Conservation (phyloP, 345 rosid genomes). For the Firmiana major region DNA sequence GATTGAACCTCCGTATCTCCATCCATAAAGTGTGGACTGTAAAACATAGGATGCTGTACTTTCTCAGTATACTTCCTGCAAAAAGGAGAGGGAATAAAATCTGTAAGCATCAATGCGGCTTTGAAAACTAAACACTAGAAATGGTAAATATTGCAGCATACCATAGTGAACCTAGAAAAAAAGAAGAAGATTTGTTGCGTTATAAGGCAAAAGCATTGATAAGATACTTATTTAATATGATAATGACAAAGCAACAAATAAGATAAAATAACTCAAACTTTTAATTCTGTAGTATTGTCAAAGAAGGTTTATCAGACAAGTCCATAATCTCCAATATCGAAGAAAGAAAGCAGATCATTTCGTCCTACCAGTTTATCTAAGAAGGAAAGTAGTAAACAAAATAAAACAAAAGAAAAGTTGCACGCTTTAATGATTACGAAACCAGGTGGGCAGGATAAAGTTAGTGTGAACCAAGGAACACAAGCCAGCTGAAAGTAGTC, state of each 20-base stretch:
- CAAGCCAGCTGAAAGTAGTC: not conserved
- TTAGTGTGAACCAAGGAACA: not conserved
- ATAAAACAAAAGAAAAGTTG: too few relatives aligned
- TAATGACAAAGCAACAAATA: not conserved
- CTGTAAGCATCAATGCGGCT: too few relatives aligned
- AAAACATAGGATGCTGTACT: not conserved
- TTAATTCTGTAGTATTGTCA: not conserved
- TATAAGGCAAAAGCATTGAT: not conserved
- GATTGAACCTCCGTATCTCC: not conserved
- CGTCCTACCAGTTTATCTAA: not conserved
- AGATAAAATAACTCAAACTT: not conserved
- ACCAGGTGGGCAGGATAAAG: not conserved
- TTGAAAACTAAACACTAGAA: not conserved
- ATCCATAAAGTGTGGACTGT: constrained; percentile 31
- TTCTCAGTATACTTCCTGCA: not conserved
- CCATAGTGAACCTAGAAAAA: not conserved
- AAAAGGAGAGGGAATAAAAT: not conserved
- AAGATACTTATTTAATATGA: not conserved
- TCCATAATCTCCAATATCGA: not conserved
- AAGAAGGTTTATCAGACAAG: constrained; percentile 1
- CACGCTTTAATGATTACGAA: too few relatives aligned
- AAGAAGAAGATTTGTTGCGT: not conserved
- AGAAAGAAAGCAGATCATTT: not conserved
- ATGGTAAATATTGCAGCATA: not conserved
- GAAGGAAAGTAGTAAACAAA: too few relatives aligned